Conservation (phyloP, 169 alveolate genomes). For the Perkinsus marinus region DNA sequence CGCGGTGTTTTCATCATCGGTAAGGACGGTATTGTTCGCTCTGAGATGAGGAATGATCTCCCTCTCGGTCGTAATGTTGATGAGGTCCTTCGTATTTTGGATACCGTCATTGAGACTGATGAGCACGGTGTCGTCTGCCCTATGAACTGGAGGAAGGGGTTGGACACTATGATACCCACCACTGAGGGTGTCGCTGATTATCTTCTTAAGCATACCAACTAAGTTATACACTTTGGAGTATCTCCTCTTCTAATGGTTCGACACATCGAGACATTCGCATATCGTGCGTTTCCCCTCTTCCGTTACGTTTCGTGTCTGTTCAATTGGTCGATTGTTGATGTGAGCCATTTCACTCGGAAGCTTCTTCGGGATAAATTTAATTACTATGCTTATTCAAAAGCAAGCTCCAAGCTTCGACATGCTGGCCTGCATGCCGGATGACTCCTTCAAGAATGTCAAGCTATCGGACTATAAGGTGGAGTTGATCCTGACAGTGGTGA, state of each 20-base stretch:
- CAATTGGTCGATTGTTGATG: background rate
- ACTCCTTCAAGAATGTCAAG: constrained; percentile 70
- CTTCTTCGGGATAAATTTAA: background rate
- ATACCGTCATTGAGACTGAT: constrained; percentile 88
- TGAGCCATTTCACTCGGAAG: background rate
- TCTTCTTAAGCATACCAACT: constrained; percentile 13
- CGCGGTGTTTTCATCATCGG: constrained; percentile 96
- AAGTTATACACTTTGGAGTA: background rate
- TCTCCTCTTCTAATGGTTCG: background rate
- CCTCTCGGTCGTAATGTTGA: constrained; percentile 95
- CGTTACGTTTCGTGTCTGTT: background rate
- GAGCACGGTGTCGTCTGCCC: constrained; percentile 97
- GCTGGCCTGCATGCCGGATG: constrained; percentile 83
- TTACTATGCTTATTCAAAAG: constrained; percentile 22
- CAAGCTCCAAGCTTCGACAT: constrained; percentile 88
- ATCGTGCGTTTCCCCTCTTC: background rate
- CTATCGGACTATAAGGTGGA: constrained; percentile 76
- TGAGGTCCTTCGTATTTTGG: constrained; percentile 85
- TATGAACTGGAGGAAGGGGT: constrained; percentile 94
- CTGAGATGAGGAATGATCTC: constrained; percentile 81
- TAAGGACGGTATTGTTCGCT: constrained; percentile 85
- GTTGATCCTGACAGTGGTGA: constrained; percentile 12
- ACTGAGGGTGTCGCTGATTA: constrained; percentile 70
- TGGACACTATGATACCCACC: constrained; percentile 84
- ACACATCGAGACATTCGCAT: background rate